Conservation (phyloP, 2,329 filamentous ascomycete genomes). For the Cercospora berteroae region DNA sequence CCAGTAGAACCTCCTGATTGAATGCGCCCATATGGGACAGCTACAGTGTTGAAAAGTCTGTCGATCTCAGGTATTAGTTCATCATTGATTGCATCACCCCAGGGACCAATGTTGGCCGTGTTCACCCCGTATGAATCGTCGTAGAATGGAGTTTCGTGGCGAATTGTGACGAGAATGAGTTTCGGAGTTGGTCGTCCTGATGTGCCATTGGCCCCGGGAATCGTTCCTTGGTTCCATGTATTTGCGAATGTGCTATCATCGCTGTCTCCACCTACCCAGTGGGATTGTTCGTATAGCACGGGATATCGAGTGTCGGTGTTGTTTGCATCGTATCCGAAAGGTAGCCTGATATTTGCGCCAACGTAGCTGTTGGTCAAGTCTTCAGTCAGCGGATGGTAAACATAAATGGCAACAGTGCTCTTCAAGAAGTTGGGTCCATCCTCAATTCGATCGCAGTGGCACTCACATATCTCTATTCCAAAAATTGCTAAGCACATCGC, state of each 20-base stretch:
- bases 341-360: conserved; percentile 40
- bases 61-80: conserved; percentile 41
- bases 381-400: neutral
- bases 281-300: conserved; percentile 39
- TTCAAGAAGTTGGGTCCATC: neutral
- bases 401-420: neutral
- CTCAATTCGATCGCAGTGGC: neutral
- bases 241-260: conserved; percentile 23
- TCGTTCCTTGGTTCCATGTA: conserved; percentile 37
- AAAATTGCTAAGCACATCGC: conserved; percentile 38
- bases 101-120: conserved; percentile 42
- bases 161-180: conserved; percentile 40
- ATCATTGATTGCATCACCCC: conserved; percentile 43
- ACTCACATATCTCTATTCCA: conserved; percentile 35
- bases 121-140: conserved; percentile 44
- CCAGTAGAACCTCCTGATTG: conserved; percentile 42
- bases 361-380: conserved; percentile 29
- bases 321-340: conserved; percentile 37
- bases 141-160: conserved; percentile 42
- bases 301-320: conserved; percentile 38
- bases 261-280: conserved; percentile 33
- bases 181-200: conserved; percentile 31
- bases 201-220: conserved; percentile 32
- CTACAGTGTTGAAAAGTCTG: conserved; percentile 38
- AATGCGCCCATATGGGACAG: conserved; percentile 39